phyloP scores from a whole-genome alignment of 805 yeast genomes.

The Saturnispora zaruensis region DNA sequence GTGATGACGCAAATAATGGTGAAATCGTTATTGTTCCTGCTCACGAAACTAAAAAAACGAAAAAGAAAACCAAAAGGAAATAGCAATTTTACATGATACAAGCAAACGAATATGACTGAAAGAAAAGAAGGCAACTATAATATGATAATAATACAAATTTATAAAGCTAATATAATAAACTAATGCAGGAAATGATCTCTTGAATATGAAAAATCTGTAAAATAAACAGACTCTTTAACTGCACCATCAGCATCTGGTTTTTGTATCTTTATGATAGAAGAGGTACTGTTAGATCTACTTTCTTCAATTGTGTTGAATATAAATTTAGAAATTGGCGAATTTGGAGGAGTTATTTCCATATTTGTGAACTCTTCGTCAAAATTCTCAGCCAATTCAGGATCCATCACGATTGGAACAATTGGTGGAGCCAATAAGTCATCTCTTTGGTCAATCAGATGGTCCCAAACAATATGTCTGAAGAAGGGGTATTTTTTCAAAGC shows the following conservation, averaged over 20 bases:
- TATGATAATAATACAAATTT: neutral
- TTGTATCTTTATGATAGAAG: constrained; percentile 27
- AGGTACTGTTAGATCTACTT: constrained; percentile 26
- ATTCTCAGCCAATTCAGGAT: constrained; percentile 78
- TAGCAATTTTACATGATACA: neutral
- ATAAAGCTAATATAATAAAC: neutral
- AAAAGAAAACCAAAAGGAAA: constrained; percentile 1
- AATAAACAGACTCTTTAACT: constrained; percentile 26
- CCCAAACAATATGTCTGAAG: constrained; percentile 73
- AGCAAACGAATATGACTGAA: neutral
- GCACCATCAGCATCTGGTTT: constrained; percentile 21
- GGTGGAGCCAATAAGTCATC: constrained; percentile 64
- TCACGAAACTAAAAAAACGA: constrained; percentile 5
- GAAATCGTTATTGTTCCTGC: constrained; percentile 39
- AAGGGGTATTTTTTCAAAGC: constrained; percentile 58
- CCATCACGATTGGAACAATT: constrained; percentile 71
- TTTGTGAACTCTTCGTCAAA: constrained; percentile 74
- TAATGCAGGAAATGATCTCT: constrained; percentile 14
- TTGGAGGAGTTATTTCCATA: constrained; percentile 43
- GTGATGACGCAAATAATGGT: constrained; percentile 68
- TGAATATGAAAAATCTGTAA: constrained; percentile 27
- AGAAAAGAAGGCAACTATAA: neutral
- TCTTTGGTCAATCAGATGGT: constrained; percentile 40
- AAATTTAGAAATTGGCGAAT: constrained; percentile 25
- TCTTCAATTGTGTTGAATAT: constrained; percentile 25